Evolutionary conservation across 2,329 filamentous ascomycete genomes (phyloP).

Genomic region (Fusarium sp.): DNA sequence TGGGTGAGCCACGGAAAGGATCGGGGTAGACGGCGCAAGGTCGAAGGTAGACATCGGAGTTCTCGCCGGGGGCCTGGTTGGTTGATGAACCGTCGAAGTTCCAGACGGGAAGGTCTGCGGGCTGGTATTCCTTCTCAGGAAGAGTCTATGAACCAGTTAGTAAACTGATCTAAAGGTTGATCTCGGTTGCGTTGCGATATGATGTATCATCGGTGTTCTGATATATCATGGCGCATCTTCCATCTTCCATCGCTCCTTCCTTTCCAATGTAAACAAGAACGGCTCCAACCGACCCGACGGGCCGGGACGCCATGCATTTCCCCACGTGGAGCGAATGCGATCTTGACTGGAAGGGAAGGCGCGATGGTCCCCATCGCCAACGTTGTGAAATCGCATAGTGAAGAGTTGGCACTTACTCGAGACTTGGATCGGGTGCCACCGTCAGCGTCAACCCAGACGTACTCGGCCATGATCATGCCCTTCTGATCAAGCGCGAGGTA

Average conservation of each 20-base stretch:
- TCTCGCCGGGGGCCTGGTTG: conserved; percentile 89
- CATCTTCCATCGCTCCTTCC: background rate
- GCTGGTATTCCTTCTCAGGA: conserved; percentile 60
- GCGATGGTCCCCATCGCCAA: conserved; percentile 14
- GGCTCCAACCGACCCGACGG: conserved; percentile 10
- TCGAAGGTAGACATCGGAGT: conserved; percentile 97
- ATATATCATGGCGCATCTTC: background rate
- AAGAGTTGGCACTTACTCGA: conserved; percentile 74
- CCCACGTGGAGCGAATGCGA: background rate
- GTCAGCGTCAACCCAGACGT: conserved; percentile 91
- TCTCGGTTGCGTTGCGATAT: background rate
- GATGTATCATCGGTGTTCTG: background rate
- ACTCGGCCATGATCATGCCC: conserved; percentile 90
- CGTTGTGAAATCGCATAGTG: conserved; percentile 5
- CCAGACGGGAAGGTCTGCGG: conserved; percentile 65
- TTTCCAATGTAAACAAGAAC: conserved; percentile 1
- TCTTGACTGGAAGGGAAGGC: conserved; percentile 20
- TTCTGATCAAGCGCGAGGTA: conserved; percentile 92
- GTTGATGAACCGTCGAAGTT: conserved; percentile 84
- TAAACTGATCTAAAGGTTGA: background rate
- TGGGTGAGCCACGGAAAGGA: conserved; percentile 88
- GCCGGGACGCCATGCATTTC: conserved; percentile 12
- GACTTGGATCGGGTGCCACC: conserved; percentile 93
- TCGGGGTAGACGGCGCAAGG: conserved; percentile 90
- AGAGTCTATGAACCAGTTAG: conserved; percentile 57